phyloP scores from a whole-genome alignment of 805 yeast species.

The Candida krabiensis region DNA sequence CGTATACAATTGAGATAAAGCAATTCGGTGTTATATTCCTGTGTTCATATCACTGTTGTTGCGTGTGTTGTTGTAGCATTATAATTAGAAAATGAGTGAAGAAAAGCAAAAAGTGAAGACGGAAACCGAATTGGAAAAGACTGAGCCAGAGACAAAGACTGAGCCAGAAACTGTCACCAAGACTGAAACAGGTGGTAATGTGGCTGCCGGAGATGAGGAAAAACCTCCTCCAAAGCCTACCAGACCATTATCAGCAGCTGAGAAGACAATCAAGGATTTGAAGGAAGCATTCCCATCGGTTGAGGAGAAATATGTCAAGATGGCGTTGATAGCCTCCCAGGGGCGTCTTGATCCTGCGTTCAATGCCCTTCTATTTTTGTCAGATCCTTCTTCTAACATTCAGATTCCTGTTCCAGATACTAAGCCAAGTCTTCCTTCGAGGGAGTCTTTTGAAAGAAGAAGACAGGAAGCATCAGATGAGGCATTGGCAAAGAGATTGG shows the following conservation, averaged over 20 bases:
- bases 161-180: neutral
- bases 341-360: slow-evolving; percentile 85
- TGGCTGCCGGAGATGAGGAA: slow-evolving; percentile 4
- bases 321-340: slow-evolving; percentile 81
- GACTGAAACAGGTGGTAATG: neutral
- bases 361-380: slow-evolving; percentile 76
- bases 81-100: slow-evolving; percentile 46
- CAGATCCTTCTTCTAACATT: slow-evolving; percentile 67
- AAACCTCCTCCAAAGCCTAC: slow-evolving; percentile 49
- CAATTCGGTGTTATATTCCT: no score
- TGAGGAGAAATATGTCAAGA: slow-evolving; percentile 69
- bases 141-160: slow-evolving; percentile 1
- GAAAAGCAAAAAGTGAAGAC: slow-evolving; percentile 5
- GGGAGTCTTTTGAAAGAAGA: slow-evolving; percentile 32
- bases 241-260: slow-evolving; percentile 63
- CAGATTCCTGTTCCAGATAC: slow-evolving; percentile 43
- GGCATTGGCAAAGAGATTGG: slow-evolving; percentile 75
- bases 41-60: no score
- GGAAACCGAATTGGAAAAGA: slow-evolving; percentile 5
- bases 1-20: no score
- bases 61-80: no score
- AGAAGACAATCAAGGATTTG: slow-evolving; percentile 56
- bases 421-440: slow-evolving; percentile 34
- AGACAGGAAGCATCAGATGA: slow-evolving; percentile 55
- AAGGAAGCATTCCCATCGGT: slow-evolving; percentile 83